Percentiles rank a stretch among this genome's conserved stretches.
Evolutionary conservation across 805 yeast species (phyloP).

Genomic region (Zygoascus tannicola): DNA sequence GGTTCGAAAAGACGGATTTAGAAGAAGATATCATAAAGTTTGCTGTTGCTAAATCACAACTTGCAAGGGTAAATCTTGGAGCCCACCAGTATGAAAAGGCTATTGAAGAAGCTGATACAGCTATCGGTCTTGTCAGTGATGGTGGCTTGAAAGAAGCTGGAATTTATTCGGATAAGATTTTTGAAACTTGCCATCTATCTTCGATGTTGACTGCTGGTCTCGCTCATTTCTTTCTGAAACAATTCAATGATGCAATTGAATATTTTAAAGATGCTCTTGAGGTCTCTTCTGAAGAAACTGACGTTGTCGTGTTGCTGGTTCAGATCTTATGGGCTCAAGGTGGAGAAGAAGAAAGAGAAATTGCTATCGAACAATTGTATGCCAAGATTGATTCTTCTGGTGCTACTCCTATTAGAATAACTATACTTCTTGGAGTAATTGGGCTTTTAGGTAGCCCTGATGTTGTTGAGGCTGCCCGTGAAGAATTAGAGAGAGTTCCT

Average conservation of each 20-base stretch:
- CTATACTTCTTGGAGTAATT: constrained; percentile 72
- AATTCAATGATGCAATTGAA: constrained; percentile 56
- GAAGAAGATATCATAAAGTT: constrained; percentile 39
- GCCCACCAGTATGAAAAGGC: constrained; percentile 46
- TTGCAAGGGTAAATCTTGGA: constrained; percentile 66
- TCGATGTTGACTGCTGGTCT: constrained; percentile 65
- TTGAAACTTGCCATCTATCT: constrained; percentile 31
- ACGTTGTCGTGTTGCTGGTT: constrained; percentile 62
- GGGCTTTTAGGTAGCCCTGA: constrained; percentile 34
- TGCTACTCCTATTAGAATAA: constrained; percentile 48
- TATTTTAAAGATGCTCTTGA: constrained; percentile 58
- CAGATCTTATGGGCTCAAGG: constrained; percentile 72
- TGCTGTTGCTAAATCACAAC: constrained; percentile 55
- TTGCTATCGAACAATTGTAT: constrained; percentile 77
- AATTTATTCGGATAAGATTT: not conserved
- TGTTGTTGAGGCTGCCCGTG: constrained; percentile 49
- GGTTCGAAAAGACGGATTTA: constrained; percentile 49
- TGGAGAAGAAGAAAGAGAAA: constrained; percentile 67
- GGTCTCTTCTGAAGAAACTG: constrained; percentile 46
- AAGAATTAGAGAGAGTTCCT: constrained; percentile 50
- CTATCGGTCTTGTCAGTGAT: constrained; percentile 37
- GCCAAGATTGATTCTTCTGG: constrained; percentile 56
- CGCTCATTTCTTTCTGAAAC: constrained; percentile 50
- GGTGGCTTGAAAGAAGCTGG: constrained; percentile 20
- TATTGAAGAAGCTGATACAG: constrained; percentile 48